Percentiles rank a stretch among this genome's conserved stretches.
phyloP scores from a whole-genome alignment of 73 alveolate species.

The Uronychia setigera region DNA sequence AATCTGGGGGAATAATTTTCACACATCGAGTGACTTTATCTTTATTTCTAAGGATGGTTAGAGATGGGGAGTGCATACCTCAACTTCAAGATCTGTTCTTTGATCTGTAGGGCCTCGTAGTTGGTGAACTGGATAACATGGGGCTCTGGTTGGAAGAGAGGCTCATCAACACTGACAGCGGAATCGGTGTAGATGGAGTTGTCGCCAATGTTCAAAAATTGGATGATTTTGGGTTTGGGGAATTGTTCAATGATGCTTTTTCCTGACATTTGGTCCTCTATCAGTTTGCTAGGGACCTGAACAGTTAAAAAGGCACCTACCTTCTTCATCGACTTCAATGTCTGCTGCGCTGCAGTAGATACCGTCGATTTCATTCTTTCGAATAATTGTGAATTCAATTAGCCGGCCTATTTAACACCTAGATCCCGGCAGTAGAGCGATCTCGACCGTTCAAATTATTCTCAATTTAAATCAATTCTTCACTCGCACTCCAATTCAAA shows the following conservation, averaged over 20 bases:
- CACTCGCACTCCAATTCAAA: too few relatives aligned
- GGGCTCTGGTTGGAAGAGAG: constrained; percentile 98
- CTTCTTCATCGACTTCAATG: constrained; percentile 48
- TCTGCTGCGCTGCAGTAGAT: too few relatives aligned
- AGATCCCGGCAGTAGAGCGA: too few relatives aligned
- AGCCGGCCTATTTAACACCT: too few relatives aligned
- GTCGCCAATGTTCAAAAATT: constrained; percentile 96
- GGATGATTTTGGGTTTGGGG: constrained; percentile 93
- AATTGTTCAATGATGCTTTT: constrained; percentile 80
- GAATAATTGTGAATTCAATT: too few relatives aligned
- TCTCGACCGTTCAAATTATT: too few relatives aligned
- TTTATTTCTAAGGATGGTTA: constrained; percentile 82
- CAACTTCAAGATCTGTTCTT: constrained; percentile 78
- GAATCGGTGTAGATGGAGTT: constrained; percentile 95
- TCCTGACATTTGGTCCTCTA: constrained; percentile 87
- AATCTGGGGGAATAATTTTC: constrained; percentile 98
- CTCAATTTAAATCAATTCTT: too few relatives aligned
- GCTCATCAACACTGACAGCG: constrained; percentile 98
- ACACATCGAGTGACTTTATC: constrained; percentile 98
- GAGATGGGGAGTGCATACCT: constrained; percentile 55
- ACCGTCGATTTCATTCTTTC: too few relatives aligned
- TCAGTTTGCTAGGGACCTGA: constrained; percentile 72
- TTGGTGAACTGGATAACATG: constrained; percentile 96
- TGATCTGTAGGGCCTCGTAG: constrained; percentile 93
- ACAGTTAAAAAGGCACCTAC: constrained; percentile 11